Conservation (phyloP, 805 yeast genomes). For the Candida incommunis region DNA sequence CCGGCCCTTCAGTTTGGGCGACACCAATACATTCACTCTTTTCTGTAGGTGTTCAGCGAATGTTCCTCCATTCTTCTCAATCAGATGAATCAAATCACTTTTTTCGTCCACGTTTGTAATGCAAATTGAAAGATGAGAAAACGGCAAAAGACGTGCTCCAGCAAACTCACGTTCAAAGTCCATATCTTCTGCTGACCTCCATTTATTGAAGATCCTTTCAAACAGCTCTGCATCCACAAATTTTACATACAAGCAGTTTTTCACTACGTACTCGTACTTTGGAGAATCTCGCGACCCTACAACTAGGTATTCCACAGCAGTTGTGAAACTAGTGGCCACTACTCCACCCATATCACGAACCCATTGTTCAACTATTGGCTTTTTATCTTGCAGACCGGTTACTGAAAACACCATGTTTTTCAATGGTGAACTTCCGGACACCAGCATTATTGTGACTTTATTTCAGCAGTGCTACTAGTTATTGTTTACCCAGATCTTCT, state of each 20-base stretch:
- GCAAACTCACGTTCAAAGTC: slow-evolving; percentile 14
- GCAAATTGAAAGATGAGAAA: slow-evolving; percentile 23
- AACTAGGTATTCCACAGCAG: slow-evolving; percentile 24
- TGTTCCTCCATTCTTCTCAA: slow-evolving; percentile 22
- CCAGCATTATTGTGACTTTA: not conserved
- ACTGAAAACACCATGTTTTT: not conserved
- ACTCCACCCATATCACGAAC: slow-evolving; percentile 13
- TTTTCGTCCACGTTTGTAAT: slow-evolving; percentile 22
- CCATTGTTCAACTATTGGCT: slow-evolving; percentile 5
- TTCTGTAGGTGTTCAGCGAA: slow-evolving; percentile 16
- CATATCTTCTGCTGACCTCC: slow-evolving; percentile 38
- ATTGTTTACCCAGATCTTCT: too few species aligned
- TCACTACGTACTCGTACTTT: slow-evolving; percentile 38
- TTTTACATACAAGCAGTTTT: slow-evolving; percentile 32
- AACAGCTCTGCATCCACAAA: slow-evolving; percentile 39
- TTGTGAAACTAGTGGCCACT: slow-evolving; percentile 6
- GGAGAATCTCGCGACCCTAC: slow-evolving; percentile 40
- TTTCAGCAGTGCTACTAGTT: too few species aligned
- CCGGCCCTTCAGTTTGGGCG: slow-evolving; percentile 17
- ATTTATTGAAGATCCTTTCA: slow-evolving; percentile 29
- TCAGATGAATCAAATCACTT: slow-evolving; percentile 12
- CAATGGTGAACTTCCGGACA: not conserved
- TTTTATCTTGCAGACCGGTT: slow-evolving; percentile 6
- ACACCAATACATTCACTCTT: slow-evolving; percentile 18
- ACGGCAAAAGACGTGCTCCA: slow-evolving; percentile 12